Evolutionary conservation across 441 rosid species (phyloP).

Genomic region (Eruca vesicaria): DNA sequence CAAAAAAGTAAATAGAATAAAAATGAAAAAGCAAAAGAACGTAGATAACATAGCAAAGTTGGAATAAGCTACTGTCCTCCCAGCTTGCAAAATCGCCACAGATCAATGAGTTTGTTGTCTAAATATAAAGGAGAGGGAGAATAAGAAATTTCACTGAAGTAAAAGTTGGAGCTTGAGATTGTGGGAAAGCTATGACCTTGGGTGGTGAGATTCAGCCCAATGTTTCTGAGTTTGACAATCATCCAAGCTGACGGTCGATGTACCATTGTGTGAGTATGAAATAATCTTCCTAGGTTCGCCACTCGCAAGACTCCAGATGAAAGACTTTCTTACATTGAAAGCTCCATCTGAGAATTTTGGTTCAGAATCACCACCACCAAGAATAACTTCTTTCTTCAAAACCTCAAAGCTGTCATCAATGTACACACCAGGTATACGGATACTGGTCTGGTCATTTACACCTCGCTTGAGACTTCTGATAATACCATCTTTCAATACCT

Average conservation of each 20-base stretch:
- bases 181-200: too few relatives aligned
- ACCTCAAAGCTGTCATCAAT: background rate
- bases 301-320: background rate
- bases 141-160: too few relatives aligned
- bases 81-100: too few relatives aligned
- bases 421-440: background rate
- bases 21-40: background rate
- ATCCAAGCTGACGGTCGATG: background rate
- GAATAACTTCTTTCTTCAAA: background rate
- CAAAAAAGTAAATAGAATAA: background rate
- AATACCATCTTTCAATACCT: background rate
- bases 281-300: background rate
- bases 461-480: background rate
- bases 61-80: background rate
- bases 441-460: background rate
- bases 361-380: background rate
- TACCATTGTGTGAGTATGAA: background rate
- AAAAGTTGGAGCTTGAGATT: too few relatives aligned
- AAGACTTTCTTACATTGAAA: too few relatives aligned
- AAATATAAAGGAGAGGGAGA: too few relatives aligned
- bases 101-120: too few relatives aligned
- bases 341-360: background rate
- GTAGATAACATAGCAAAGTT: background rate
- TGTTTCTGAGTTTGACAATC: background rate
- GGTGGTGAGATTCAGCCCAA: background rate